Base-by-base conservation (phyloP, 2,329 filamentous ascomycete species). In the Colletotrichum sp. region DNA sequence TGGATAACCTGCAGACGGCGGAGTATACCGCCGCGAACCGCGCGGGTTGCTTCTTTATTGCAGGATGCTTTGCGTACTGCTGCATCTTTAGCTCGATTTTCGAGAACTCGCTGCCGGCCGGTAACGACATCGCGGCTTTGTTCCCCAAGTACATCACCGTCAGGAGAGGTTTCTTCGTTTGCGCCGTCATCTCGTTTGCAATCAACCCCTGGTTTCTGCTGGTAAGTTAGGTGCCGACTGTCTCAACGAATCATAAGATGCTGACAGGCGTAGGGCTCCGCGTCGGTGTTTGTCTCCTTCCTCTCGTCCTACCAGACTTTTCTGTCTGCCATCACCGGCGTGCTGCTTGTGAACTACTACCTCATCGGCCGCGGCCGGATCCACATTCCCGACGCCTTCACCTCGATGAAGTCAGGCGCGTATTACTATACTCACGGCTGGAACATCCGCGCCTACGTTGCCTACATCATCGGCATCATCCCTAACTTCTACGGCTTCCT, bases 11-110 rank as follows among this genome's bases (percentile, higher is more conserved):
- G 26, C 84, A 83, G 75, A 81, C 79, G 8, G 79, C 80, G 9
- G 79, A 81, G 28, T 85, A 85, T 66, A 84, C 83, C 0, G 67
- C 81, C 1, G 81, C 78, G 0, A 86, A 84, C 59, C 81, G 86
- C 18, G 81, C 84, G 8, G 85, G 83, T 0, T 84, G 83, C 62
- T 84, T 85, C 44, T 86, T 88, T 74, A 84, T 87, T 34, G 80
- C 86, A 1, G 81, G 83, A 2, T 83, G 82, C 16, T 86, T 88
- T 60, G 80, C 85, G 0, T 89, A 87, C 73, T 85, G 84, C 6
- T 81, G 84, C 1, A 83, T 89, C 30, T 87, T 88, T 73, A 84
- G 84, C 10, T 81, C 84, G 8, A 87, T 89, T 32, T 85, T 86
- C n/a, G 85, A 85, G 67, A 86, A 87, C 68, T 84, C 82, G 6